phyloP scores from a whole-genome alignment of 2,329 filamentous ascomycete species.

The Ophiostoma piceae region DNA sequence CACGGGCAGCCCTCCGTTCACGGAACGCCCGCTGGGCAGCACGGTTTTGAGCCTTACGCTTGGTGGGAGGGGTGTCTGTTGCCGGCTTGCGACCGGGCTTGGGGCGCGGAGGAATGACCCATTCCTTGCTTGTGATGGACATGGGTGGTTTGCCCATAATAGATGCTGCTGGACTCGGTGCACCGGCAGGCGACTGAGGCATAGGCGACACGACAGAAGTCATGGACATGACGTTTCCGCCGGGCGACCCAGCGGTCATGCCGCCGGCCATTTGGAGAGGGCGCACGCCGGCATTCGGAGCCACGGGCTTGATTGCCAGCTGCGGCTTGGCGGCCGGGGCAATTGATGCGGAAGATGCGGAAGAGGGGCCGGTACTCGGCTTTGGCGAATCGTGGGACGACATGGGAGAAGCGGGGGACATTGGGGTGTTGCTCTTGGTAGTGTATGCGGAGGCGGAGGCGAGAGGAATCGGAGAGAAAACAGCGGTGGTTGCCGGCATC shows the following conservation, averaged over 20 bases:
- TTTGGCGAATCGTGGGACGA: constrained; percentile 23
- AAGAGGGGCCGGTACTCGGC: constrained; percentile 19
- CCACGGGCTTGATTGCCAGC: constrained; percentile 26
- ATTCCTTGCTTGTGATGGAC: constrained; percentile 74
- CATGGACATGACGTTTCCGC: constrained; percentile 45
- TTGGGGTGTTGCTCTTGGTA: constrained; percentile 24
- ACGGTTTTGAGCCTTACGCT: constrained; percentile 90
- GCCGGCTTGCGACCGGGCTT: constrained; percentile 92
- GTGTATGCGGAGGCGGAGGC: constrained; percentile 20
- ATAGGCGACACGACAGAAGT: constrained; percentile 44
- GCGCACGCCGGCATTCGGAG: constrained; percentile 24
- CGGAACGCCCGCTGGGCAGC: constrained; percentile 87
- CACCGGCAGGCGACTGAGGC: constrained; percentile 37
- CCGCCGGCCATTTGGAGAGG: constrained; percentile 30
- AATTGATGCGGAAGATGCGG: constrained; percentile 28
- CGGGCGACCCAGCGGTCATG: constrained; percentile 18
- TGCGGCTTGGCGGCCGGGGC: constrained; percentile 24
- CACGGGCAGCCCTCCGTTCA: constrained; percentile 76
- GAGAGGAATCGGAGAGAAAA: constrained; percentile 9
- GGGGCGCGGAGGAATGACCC: constrained; percentile 76
- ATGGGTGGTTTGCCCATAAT: constrained; percentile 38
- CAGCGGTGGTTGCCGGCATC: constrained; percentile 10
- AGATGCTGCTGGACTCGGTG: constrained; percentile 24
- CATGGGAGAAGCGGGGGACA: constrained; percentile 26
- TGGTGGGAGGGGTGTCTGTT: constrained; percentile 86